Conservation (phyloP, 1,284 basidiomycete genomes). For the Tylopilus orsonianus region DNA sequence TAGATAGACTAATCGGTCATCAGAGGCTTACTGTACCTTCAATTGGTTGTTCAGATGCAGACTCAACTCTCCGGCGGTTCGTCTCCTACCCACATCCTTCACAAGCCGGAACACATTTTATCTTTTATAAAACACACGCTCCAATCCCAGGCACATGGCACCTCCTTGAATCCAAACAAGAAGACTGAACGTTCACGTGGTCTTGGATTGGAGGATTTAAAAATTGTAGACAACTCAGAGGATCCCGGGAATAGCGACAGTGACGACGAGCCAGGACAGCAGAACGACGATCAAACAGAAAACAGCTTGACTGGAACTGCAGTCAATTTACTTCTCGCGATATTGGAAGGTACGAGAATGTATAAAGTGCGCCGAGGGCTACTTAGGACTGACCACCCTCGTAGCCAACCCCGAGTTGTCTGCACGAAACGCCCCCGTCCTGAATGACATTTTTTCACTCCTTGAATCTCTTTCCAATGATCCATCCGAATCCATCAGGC, state of each 20-base stretch:
- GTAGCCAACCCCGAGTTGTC: conserved; percentile 74
- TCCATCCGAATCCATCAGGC: conserved; percentile 20
- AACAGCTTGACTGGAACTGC: conserved; percentile 76
- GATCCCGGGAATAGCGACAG: conserved; percentile 48
- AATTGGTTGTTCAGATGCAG: conserved; percentile 80
- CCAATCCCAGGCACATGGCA: conserved; percentile 30
- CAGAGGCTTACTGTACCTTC: conserved; percentile 65
- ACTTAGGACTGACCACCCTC: conserved; percentile 8
- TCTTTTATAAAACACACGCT: conserved; percentile 78
- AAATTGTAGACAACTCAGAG: conserved; percentile 42
- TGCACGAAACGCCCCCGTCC: conserved; percentile 54
- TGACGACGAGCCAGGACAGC: conserved; percentile 49
- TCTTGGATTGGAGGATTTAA: conserved; percentile 42
- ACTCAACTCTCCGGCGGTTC: conserved; percentile 54
- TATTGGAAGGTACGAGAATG: conserved; percentile 69
- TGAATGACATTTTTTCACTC: conserved; percentile 70
- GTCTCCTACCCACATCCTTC: conserved; percentile 65
- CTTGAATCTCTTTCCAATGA: conserved; percentile 54
- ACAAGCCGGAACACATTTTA: conserved; percentile 70
- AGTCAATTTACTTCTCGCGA: conserved; percentile 73
- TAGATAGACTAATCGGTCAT: background rate
- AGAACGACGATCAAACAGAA: conserved; percentile 33
- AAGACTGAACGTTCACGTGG: conserved; percentile 17
- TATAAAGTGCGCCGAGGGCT: background rate
- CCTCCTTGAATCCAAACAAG: conserved; percentile 18